A percentile compares a stretch with the other conserved stretches of the same genome.
These are phyloP conservation scores for Arctium minus DNA, from an alignment of 129 eudicot genomes.

Conservation along the genomic window DNA sequence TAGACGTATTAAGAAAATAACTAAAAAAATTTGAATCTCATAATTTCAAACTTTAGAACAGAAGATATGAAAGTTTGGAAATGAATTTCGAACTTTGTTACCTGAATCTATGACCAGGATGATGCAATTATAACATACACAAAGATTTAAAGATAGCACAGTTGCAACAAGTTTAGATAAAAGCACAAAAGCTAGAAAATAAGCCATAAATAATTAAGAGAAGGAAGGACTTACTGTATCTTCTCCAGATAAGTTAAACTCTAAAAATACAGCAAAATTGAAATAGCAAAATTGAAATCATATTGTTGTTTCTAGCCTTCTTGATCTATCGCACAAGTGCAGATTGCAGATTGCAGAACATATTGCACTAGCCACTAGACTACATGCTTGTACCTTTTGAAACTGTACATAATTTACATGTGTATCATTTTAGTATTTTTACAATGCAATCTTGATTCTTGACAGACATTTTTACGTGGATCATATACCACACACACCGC, in stretches of 20 bases:
- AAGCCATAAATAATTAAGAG: background rate
- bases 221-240: constrained; percentile 69
- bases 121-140: background rate
- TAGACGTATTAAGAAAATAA: no score
- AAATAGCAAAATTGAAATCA: no score
- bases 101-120: background rate
- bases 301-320: no score
- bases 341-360: background rate
- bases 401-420: background rate
- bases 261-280: background rate
- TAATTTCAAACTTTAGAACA: background rate
- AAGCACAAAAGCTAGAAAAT: constrained; percentile 2
- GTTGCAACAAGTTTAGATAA: constrained; percentile 14
- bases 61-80: background rate
- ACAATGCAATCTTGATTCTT: background rate
- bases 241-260: constrained; percentile 73
- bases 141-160: background rate
- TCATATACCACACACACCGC: constrained; percentile 88
- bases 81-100: background rate
- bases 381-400: background rate
- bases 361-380: background rate
- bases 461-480: constrained; percentile 54
- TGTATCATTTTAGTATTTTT: background rate
- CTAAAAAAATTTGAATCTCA: background rate
- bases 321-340: background rate